Evolutionary conservation across 2,329 filamentous ascomycete species (phyloP), one percentile per base, ranked within the genome.

Genomic region (Cercospora zeina): DNA sequence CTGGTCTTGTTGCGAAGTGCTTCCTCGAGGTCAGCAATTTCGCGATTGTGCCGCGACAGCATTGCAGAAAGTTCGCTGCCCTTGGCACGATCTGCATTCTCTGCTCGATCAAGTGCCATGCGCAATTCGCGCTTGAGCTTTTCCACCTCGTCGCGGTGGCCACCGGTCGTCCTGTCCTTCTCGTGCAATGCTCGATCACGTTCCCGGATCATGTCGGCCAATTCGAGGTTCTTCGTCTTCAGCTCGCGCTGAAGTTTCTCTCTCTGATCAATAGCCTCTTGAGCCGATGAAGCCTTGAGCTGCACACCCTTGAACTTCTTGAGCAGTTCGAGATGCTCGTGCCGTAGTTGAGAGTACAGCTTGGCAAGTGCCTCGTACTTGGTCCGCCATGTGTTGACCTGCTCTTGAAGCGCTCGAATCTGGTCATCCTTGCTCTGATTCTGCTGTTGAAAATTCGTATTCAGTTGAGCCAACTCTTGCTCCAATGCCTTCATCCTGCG

Each of bases 151-250:
- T 99, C 95, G 72, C 91, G 93, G 77, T 93, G 93, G 58, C 87
- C 89, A 33, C 95, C 95, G 56, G 82, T 86, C n/a, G 89, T 80
- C 59, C 95, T 87, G 74, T 99, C 95, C 75, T 93, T 91, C 66
- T 99, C 95, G 73, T 97, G 91, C 57, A 97, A 79, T 31, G 95
- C 95, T 67, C 95, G 87, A 73, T 99, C 95, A 69, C 95, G 85
- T 79, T 99, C 95, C 47, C 95, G 87, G 67, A 99, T 99, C 95
- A 99, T 97, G 75, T 97, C 92, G 33, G 95, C 95, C 65, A 99
- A 80, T 77, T 99, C 95, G n/a, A 99, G 81, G 74, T 99, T 99
- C 85, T 99, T 99, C 31, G 93, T 97, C 85, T 99, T 99, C 75
- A 99, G 89, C 79, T 99, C 95, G 34, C 93, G 89, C 79, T 97